These are phyloP conservation scores for Chalara sp. DNA, from an alignment of 2,329 filamentous ascomycete genomes.

Conservation along the genomic window DNA sequence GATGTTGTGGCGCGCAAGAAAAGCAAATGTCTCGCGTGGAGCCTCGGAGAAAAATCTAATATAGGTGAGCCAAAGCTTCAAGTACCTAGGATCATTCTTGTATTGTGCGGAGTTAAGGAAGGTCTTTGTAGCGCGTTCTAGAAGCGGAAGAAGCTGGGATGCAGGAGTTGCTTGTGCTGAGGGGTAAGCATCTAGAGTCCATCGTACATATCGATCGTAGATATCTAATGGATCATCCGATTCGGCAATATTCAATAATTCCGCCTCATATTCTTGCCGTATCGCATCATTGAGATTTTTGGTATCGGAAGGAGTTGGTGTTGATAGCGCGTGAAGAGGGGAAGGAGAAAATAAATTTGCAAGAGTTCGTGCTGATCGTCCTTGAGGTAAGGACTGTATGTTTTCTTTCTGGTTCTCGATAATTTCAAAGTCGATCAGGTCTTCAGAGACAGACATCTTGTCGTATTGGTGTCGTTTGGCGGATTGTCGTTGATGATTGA, in stretches of 20 bases:
- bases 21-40: constrained; percentile 89
- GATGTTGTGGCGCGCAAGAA: constrained; percentile 80
- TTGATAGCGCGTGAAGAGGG: constrained; percentile 48
- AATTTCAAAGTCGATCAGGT: constrained; percentile 73
- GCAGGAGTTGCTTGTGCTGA: constrained; percentile 86
- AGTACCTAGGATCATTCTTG: constrained; percentile 89
- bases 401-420: constrained; percentile 98
- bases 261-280: constrained; percentile 78
- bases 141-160: constrained; percentile 80
- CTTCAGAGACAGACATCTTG: constrained; percentile 41
- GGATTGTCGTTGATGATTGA: too few relatives aligned
- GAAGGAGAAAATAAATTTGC: constrained; percentile 72
- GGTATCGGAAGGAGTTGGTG: constrained; percentile 65
- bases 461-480: constrained; percentile 1
- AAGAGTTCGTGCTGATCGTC: constrained; percentile 81
- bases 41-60: constrained; percentile 88
- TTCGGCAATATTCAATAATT: constrained; percentile 71
- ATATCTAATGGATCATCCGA: constrained; percentile 93
- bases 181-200: constrained; percentile 92
- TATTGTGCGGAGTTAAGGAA: constrained; percentile 84
- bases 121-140: constrained; percentile 87
- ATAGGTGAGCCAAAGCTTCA: constrained; percentile 91
- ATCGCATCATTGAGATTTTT: constrained; percentile 72
- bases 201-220: constrained; percentile 94
- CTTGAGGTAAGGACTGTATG: constrained; percentile 86